These are phyloP conservation scores for Kodamaea anthophila DNA, from an alignment of 1,139 yeast genomes.

Conservation along the genomic window DNA sequence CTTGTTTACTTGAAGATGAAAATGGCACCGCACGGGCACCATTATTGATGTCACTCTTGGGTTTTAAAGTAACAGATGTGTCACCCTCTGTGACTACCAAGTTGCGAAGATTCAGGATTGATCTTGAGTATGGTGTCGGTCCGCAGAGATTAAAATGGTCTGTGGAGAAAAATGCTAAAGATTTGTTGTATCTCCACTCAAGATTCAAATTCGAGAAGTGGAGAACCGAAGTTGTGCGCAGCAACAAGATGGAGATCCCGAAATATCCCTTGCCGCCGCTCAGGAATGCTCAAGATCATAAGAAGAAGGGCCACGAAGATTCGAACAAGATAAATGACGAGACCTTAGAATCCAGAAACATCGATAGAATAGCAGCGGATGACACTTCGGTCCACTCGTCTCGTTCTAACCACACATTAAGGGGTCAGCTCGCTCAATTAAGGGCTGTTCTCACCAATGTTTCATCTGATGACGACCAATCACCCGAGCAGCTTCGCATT, in stretches of 20 bases:
- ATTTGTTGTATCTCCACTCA: conserved; percentile 62
- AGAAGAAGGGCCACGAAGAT: conserved; percentile 11
- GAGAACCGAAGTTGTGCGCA: conserved; percentile 28
- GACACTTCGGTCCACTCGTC: conserved; percentile 16
- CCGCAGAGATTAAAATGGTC: conserved; percentile 76
- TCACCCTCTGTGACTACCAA: conserved; percentile 37
- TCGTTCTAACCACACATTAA: conserved; percentile 16
- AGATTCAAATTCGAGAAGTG: conserved; percentile 49
- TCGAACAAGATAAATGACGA: background rate
- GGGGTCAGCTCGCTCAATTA: conserved; percentile 23
- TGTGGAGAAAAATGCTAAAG: conserved; percentile 66
- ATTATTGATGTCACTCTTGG: conserved; percentile 63
- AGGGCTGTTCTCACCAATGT: conserved; percentile 29
- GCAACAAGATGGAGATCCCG: conserved; percentile 33
- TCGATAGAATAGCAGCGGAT: conserved; percentile 6
- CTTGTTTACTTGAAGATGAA: conserved; percentile 73
- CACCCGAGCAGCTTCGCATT: conserved; percentile 25
- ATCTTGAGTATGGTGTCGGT: conserved; percentile 87
- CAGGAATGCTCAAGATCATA: conserved; percentile 8
- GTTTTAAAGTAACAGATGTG: conserved; percentile 55
- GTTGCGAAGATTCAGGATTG: conserved; percentile 55
- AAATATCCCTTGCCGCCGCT: conserved; percentile 32
- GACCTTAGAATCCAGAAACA: background rate
- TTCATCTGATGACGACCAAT: conserved; percentile 18
- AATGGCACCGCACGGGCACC: conserved; percentile 78